phyloP scores from a whole-genome alignment of 2,329 filamentous ascomycete genomes.

The Leptoxyphium fumago region DNA sequence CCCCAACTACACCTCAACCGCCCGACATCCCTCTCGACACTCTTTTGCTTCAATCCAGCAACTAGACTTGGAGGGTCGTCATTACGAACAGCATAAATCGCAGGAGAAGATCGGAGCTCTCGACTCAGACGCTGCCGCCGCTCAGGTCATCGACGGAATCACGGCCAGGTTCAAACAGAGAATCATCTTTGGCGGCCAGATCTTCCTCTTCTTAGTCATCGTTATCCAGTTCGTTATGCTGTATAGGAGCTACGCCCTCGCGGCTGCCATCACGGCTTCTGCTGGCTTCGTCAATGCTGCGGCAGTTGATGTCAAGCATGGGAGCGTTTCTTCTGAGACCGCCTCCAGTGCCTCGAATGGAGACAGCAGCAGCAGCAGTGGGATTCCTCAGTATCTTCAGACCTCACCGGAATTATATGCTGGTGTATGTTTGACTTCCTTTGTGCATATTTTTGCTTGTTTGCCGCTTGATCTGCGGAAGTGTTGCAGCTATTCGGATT shows the following conservation, averaged over 20 bases:
- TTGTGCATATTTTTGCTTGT: too few species aligned
- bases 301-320: conserved; percentile 7
- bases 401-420: conserved; percentile 42
- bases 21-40: too few species aligned
- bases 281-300: conserved; percentile 11
- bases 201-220: conserved; percentile 14
- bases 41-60: too few species aligned
- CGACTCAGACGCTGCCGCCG: too few species aligned
- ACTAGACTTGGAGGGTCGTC: too few species aligned
- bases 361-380: conserved; percentile 9
- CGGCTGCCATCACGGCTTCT: conserved; percentile 6
- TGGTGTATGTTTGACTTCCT: conserved; percentile 9
- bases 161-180: conserved; percentile 1
- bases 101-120: too few species aligned
- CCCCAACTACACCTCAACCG: too few species aligned
- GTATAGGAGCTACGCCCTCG: conserved; percentile 18
- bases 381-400: conserved; percentile 49
- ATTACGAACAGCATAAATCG: too few species aligned
- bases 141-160: too few species aligned
- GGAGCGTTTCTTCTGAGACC: neutral
- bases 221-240: conserved; percentile 17
- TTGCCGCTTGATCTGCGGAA: neutral
- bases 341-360: neutral
- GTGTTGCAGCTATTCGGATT: neutral
- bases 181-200: conserved; percentile 8